Conservation (phyloP, 805 yeast species). For the Danielia reshetovae region DNA sequence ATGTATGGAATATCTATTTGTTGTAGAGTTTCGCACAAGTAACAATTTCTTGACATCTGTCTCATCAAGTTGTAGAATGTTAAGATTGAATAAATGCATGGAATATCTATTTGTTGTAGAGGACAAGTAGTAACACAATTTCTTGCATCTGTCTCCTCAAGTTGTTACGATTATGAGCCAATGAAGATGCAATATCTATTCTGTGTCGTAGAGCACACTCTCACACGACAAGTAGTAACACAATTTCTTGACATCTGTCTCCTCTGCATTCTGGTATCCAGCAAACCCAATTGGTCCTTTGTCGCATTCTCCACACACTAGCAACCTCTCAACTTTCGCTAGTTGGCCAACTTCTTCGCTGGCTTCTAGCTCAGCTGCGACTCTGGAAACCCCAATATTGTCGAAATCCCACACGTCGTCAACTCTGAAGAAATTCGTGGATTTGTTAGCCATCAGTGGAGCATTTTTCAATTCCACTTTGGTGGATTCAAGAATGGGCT, state of each 20-base stretch:
- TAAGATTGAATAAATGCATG: no score
- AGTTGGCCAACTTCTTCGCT: slow-evolving; percentile 16
- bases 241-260: slow-evolving; percentile 35
- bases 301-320: slow-evolving; percentile 75
- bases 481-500: slow-evolving; percentile 7
- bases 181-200: no score
- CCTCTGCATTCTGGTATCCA: slow-evolving; percentile 29
- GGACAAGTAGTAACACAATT: slow-evolving; percentile 44
- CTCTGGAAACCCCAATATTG: slow-evolving; percentile 68
- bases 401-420: slow-evolving; percentile 76
- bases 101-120: slow-evolving; percentile 18
- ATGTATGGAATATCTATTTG: no score
- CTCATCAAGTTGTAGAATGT: no score
- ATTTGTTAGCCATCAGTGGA: slow-evolving; percentile 26
- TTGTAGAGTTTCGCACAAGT: no score
- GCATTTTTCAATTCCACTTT: slow-evolving; percentile 17
- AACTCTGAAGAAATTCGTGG: slow-evolving; percentile 36
- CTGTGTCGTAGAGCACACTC: slow-evolving; percentile 40
- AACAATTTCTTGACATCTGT: no score
- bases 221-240: slow-evolving; percentile 42
- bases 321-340: slow-evolving; percentile 45
- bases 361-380: slow-evolving; percentile 24
- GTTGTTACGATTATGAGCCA: no score
- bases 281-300: slow-evolving; percentile 75
- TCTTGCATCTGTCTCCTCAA: no score